Evolutionary conservation across 805 yeast genomes (phyloP).

Genomic region (Candida tibetensis): DNA sequence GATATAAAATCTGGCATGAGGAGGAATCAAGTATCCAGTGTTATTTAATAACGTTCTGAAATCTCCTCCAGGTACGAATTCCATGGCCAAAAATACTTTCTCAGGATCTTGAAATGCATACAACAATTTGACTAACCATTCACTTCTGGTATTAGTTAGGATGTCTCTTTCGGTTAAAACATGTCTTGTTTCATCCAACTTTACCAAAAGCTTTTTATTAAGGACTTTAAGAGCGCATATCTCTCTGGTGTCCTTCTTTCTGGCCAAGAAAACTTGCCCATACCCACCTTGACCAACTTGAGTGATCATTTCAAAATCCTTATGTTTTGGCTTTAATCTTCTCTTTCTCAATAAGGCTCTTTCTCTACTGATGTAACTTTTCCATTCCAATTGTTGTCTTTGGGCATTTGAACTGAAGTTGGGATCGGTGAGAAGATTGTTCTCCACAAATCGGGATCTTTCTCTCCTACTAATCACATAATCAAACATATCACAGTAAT

Average conservation of each 20-base stretch:
- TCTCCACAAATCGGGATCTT: slow-evolving; percentile 69
- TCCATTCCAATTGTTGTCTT: slow-evolving; percentile 55
- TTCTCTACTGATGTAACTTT: slow-evolving; percentile 78
- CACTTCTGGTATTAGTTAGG: slow-evolving; percentile 90
- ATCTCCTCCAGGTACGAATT: slow-evolving; percentile 99
- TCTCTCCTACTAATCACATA: slow-evolving; percentile 85
- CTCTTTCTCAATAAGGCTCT: slow-evolving; percentile 81
- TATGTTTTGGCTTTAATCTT: slow-evolving; percentile 87
- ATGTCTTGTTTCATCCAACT: slow-evolving; percentile 92
- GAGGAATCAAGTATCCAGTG: slow-evolving; percentile 88
- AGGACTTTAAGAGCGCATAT: slow-evolving; percentile 92
- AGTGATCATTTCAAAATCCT: slow-evolving; percentile 93
- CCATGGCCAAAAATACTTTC: slow-evolving; percentile 94
- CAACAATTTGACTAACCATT: slow-evolving; percentile 90
- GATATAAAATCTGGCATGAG: slow-evolving; percentile 92
- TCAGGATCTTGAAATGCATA: slow-evolving; percentile 95
- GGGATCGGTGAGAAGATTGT: slow-evolving; percentile 50
- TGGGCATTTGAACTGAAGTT: slow-evolving; percentile 37
- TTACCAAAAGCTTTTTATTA: slow-evolving; percentile 80
- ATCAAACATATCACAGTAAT: slow-evolving; percentile 93
- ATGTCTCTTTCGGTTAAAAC: slow-evolving; percentile 96
- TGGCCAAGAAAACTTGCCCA: slow-evolving; percentile 96
- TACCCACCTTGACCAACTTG: slow-evolving; percentile 99
- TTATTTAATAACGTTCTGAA: slow-evolving; percentile 91
- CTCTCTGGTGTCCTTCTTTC: slow-evolving; percentile 90